Evolutionary conservation across 2,329 filamentous ascomycete species (phyloP).

Genomic region (Aspergillus ruber): DNA sequence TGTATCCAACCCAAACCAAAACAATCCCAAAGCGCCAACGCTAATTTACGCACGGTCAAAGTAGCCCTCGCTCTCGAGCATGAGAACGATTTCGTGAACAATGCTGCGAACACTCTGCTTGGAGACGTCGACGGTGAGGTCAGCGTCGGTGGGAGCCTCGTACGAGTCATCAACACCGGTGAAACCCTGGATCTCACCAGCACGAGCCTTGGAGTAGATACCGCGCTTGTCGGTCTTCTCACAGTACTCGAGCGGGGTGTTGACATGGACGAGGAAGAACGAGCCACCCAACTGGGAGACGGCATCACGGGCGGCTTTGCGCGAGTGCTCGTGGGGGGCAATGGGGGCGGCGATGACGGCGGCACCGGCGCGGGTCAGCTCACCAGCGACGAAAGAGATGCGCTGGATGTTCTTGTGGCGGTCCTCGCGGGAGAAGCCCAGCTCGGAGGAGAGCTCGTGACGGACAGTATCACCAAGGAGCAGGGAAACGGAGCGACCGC

Average conservation of each 20-base stretch:
- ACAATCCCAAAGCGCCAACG: conserved; percentile 8
- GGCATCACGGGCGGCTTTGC: conserved; percentile 71
- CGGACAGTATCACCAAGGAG: conserved; percentile 94
- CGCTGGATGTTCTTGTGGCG: conserved; percentile 91
- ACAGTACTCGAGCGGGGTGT: conserved; percentile 82
- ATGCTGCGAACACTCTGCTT: conserved; percentile 86
- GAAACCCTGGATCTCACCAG: conserved; percentile 94
- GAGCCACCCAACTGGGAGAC: conserved; percentile 69
- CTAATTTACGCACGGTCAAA: conserved; percentile 55
- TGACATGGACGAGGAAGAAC: conserved; percentile 94
- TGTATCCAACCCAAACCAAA: conserved; percentile 11
- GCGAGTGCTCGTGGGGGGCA: conserved; percentile 77
- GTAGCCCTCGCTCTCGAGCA: conserved; percentile 83
- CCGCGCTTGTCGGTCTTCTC: conserved; percentile 94
- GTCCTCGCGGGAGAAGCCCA: conserved; percentile 90
- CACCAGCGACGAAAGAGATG: conserved; percentile 91
- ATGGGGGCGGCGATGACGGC: conserved; percentile 96
- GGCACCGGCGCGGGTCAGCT: conserved; percentile 86
- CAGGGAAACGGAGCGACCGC: conserved; percentile 87
- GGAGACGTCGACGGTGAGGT: conserved; percentile 77
- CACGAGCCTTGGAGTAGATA: conserved; percentile 75
- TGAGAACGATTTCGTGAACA: conserved; percentile 91
- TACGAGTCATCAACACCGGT: conserved; percentile 98
- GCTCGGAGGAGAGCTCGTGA: conserved; percentile 83
- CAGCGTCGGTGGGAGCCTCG: conserved; percentile 72